Conservation (phyloP, 2,329 filamentous ascomycete genomes). For the Fonsecaea multimorphosa region DNA sequence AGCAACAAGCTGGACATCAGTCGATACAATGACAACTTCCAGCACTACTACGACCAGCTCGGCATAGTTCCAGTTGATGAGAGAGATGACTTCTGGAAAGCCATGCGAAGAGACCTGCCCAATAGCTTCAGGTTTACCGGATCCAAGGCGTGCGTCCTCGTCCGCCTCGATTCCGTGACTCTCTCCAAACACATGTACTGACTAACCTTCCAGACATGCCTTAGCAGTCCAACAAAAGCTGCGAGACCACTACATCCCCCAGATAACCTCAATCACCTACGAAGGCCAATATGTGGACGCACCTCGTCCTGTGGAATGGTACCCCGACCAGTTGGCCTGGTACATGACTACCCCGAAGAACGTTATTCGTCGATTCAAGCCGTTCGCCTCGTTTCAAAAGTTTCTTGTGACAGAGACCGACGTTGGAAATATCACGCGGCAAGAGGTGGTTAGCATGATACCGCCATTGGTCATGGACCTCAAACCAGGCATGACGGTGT, state of each 20-base stretch:
- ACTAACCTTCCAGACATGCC: slow-evolving; percentile 69
- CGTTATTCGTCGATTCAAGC: slow-evolving; percentile 88
- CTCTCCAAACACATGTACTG: not conserved
- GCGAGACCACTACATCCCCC: slow-evolving; percentile 84
- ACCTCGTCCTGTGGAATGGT: slow-evolving; percentile 84
- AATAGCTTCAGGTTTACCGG: slow-evolving; percentile 98
- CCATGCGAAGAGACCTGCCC: slow-evolving; percentile 81
- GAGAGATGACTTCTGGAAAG: slow-evolving; percentile 80
- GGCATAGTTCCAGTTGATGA: slow-evolving; percentile 79
- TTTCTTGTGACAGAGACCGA: slow-evolving; percentile 97
- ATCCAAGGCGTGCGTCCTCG: slow-evolving; percentile 74
- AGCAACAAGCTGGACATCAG: slow-evolving; percentile 65
- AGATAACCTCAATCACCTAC: slow-evolving; percentile 82
- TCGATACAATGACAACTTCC: slow-evolving; percentile 83
- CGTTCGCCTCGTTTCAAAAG: slow-evolving; percentile 94
- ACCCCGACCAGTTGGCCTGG: slow-evolving; percentile 93
- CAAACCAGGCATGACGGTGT: slow-evolving; percentile 85
- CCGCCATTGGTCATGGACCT: slow-evolving; percentile 92
- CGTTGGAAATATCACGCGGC: slow-evolving; percentile 95
- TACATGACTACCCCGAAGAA: slow-evolving; percentile 98
- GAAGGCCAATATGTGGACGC: slow-evolving; percentile 83
- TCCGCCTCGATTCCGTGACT: not conserved
- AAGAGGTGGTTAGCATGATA: slow-evolving; percentile 99
- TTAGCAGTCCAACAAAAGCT: slow-evolving; percentile 87
- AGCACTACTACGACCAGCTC: slow-evolving; percentile 83